Conservation (phyloP, 2,329 filamentous ascomycete species). For the Acrocalymma vagum region DNA sequence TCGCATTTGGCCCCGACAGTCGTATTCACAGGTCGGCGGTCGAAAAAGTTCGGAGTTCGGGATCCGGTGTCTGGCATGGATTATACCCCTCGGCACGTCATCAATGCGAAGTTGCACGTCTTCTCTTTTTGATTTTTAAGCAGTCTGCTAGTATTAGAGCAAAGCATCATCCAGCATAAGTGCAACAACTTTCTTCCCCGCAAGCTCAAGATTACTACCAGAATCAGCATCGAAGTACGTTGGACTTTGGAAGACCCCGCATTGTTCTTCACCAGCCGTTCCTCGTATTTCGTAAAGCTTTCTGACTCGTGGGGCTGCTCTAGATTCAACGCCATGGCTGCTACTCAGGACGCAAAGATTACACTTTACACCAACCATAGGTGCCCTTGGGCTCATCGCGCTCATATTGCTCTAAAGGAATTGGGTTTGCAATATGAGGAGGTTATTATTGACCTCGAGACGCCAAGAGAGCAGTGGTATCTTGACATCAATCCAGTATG, state of each 20-base stretch:
- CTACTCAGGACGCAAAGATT: slow-evolving; percentile 56
- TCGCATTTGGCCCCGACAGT: too few species aligned
- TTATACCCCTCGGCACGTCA: too few species aligned
- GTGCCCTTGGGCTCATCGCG: slow-evolving; percentile 80
- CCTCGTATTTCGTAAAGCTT: neutral
- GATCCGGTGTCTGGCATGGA: too few species aligned
- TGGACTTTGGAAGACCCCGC: too few species aligned
- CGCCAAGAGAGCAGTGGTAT: slow-evolving; percentile 76
- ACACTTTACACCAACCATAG: slow-evolving; percentile 74
- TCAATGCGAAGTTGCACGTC: too few species aligned
- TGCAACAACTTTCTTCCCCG: too few species aligned
- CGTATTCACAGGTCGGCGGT: too few species aligned
- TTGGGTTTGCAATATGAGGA: slow-evolving; percentile 73
- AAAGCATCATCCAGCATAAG: too few species aligned
- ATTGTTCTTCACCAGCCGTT: slow-evolving; percentile 10
- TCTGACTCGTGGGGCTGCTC: slow-evolving; percentile 11
- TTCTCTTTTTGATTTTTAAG: too few species aligned
- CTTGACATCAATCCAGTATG: slow-evolving; percentile 75
- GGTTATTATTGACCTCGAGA: slow-evolving; percentile 74
- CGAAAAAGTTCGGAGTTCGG: too few species aligned
- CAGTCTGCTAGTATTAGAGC: too few species aligned
- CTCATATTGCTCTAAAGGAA: slow-evolving; percentile 75
- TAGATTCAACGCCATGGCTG: slow-evolving; percentile 6
- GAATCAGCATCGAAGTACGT: neutral
- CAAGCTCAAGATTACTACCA: slow-evolving; percentile 1